phyloP scores from a whole-genome alignment of 2,329 filamentous ascomycete species.

The Simplicillium sp. region DNA sequence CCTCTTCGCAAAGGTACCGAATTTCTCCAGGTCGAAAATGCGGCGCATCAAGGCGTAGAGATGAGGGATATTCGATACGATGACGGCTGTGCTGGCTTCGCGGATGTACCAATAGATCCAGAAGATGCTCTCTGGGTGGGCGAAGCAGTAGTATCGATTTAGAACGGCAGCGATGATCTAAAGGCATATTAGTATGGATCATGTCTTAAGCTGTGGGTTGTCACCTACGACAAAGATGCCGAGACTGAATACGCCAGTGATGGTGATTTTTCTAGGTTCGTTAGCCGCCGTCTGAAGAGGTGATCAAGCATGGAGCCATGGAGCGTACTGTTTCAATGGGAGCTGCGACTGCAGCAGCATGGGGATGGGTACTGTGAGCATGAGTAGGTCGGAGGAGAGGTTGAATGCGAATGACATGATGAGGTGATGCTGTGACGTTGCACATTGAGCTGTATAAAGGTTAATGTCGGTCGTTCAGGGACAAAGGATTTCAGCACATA shows the following conservation, averaged over 20 bases:
- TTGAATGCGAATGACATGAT: conserved; percentile 38
- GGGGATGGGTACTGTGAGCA: conserved; percentile 36
- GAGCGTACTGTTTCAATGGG: conserved; percentile 8
- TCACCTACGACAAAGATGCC: conserved; percentile 30
- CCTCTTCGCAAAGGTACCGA: background rate
- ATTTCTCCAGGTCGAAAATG: conserved; percentile 2
- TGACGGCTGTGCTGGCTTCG: conserved; percentile 41
- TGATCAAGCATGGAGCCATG: background rate
- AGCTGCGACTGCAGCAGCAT: conserved; percentile 27
- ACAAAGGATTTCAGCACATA: background rate
- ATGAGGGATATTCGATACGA: conserved; percentile 41
- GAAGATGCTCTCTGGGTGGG: conserved; percentile 10
- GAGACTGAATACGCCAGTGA: conserved; percentile 33
- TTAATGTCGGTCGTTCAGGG: background rate
- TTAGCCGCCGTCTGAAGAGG: background rate
- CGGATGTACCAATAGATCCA: conserved; percentile 44
- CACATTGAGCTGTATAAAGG: conserved; percentile 24
- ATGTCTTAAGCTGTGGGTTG: background rate
- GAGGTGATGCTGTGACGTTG: conserved; percentile 33
- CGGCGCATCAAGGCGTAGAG: conserved; percentile 10
- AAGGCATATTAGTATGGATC: background rate
- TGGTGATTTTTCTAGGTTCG: conserved; percentile 7
- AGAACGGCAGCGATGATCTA: conserved; percentile 26
- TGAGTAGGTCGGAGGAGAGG: conserved; percentile 34
- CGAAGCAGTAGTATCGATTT: conserved; percentile 36